These are phyloP conservation scores for Catharanthus roseus DNA, from an alignment of 257 asterid genomes.

Conservation along the genomic window DNA sequence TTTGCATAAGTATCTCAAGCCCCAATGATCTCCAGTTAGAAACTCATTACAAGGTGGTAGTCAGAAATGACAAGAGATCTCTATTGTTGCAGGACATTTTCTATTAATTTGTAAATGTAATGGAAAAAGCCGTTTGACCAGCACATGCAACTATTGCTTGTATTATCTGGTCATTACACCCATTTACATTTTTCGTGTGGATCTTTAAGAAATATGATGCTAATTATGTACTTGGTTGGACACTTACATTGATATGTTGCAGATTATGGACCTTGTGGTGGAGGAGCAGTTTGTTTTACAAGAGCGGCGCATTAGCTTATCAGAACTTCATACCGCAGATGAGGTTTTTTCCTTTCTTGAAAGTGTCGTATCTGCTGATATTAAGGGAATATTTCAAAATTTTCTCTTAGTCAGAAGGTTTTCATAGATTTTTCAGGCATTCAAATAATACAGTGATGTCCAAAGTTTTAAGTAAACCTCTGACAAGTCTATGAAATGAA, in stretches of 20 bases:
- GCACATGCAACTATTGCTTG: background rate
- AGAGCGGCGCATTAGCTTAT: slow-evolving; percentile 71
- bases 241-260: slow-evolving; percentile 16
- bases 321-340: slow-evolving; percentile 90
- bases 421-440: background rate
- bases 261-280: slow-evolving; percentile 69
- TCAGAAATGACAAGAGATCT: background rate
- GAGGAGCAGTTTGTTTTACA: slow-evolving; percentile 49
- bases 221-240: background rate
- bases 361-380: slow-evolving; percentile 1
- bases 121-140: background rate
- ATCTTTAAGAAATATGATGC: background rate
- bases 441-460: background rate
- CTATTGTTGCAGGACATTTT: background rate
- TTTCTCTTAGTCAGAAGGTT: background rate
- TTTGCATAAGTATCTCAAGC: background rate
- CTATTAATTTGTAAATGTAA: no score
- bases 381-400: background rate
- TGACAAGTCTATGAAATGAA: background rate
- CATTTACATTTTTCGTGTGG: no score
- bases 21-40: background rate
- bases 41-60: background rate
- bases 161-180: background rate
- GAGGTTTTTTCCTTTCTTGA: slow-evolving; percentile 48
- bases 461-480: background rate